Evolutionary conservation across 148 eudicot genomes (phyloP), one percentile per base, ranked within the genome.

Genomic region (Amaranthus palmeri): DNA sequence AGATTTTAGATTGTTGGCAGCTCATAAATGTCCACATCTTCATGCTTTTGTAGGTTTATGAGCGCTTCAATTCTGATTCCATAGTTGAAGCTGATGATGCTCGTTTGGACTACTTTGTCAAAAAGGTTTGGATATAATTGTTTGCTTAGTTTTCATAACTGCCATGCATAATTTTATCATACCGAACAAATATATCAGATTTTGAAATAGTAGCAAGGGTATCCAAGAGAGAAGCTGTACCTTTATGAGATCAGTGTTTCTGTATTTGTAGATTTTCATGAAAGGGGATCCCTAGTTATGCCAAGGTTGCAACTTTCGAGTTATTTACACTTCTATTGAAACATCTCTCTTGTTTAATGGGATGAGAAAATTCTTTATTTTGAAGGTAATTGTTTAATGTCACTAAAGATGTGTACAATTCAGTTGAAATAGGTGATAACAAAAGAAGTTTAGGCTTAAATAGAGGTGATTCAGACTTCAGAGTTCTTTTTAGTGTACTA

Each of bases 11-110:
- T 41, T 43, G 46, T 43, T 51, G 42, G 40, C 60, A 15, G 36
- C 11, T 76, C 63, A 42, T 51, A 42, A 68, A 8, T 10, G 17
- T 41, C 74, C 55, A 71, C 12, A 5, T 17, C 54, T 74, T 17
- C 44, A 18, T 25, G 52, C 56, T 75, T 25, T 62, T 79, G 76
- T 85, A 93, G 98, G 83, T 92, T 63, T 95, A 88, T 74, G 90
- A 95, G 81, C 96, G 99, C 44, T 88, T 92, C 74, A 87, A 85
- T 79, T 62, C 83, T 36, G 86, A 90, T 69, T 88, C 99, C 10
- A 75, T 82, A 54, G 74, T 64, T 40, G 91, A 90, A 57, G 93
- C 76, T 17, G 99, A 95, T 73, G 88, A 88, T 83, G 90, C 88
- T 74, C 97, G 97, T 58, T 77, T 95, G 68, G 81, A 88, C 70